These are phyloP conservation scores for Eimeria maxima DNA, from an alignment of 169 alveolate species.

Conservation along the genomic window DNA sequence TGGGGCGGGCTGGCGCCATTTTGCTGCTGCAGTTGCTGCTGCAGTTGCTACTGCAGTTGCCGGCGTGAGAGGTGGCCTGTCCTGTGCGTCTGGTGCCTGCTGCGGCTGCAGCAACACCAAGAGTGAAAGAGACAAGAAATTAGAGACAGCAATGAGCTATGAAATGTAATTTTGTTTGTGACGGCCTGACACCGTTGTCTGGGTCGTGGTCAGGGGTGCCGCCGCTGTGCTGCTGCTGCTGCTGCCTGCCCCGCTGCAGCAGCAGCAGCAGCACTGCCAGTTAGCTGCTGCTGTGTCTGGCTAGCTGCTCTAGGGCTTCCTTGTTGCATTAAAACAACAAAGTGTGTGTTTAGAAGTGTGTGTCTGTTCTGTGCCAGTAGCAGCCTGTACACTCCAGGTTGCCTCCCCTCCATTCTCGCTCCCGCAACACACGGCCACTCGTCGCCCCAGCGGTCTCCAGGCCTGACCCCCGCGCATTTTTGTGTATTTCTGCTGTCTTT, in stretches of 20 bases:
- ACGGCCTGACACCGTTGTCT: slow-evolving; percentile 26
- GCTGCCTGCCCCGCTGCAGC: slow-evolving; percentile 78
- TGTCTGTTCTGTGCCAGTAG: not conserved
- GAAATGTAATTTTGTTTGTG: slow-evolving; percentile 54
- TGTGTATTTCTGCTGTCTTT: slow-evolving; percentile 37
- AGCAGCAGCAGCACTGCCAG: slow-evolving; percentile 69
- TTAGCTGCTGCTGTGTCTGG: slow-evolving; percentile 67
- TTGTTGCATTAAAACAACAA: not conserved
- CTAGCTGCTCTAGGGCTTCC: slow-evolving; percentile 68
- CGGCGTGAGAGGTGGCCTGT: slow-evolving; percentile 59
- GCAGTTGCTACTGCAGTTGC: slow-evolving; percentile 72
- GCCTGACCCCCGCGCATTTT: not conserved
- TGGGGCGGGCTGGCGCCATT: slow-evolving; percentile 80
- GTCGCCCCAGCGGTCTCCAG: slow-evolving; percentile 72
- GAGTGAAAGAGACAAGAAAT: slow-evolving; percentile 68
- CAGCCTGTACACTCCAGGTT: not conserved
- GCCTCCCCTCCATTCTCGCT: not conserved
- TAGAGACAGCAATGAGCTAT: slow-evolving; percentile 74
- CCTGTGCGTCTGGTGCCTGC: slow-evolving; percentile 72
- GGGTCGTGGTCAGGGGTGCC: slow-evolving; percentile 63
- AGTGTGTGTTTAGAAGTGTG: slow-evolving; percentile 8
- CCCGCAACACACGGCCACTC: slow-evolving; percentile 43
- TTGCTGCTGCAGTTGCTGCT: slow-evolving; percentile 79
- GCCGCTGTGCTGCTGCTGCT: slow-evolving; percentile 78
- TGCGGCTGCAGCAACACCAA: slow-evolving; percentile 76